Evolutionary conservation across 495 filamentous ascomycete genomes (phyloP).

Genomic region (Thermothielavioides terrestris): DNA sequence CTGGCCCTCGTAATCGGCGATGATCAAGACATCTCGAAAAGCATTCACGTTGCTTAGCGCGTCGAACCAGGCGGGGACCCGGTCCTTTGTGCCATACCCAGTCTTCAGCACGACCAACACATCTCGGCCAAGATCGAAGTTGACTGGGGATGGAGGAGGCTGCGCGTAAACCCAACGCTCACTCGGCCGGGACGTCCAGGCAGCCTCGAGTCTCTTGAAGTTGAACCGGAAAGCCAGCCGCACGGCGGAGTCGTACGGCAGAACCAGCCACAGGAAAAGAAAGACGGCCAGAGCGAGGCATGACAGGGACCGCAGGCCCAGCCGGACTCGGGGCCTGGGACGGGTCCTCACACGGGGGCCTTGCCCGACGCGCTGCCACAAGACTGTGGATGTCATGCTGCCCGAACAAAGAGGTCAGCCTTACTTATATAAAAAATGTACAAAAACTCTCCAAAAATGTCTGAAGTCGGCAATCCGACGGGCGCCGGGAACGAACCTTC

Average conservation of each 20-base stretch:
- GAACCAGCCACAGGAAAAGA: slow-evolving; percentile 10
- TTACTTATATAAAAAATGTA: too few relatives aligned
- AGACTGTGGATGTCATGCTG: neutral
- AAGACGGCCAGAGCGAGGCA: neutral
- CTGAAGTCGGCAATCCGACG: too few relatives aligned
- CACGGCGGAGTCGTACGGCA: slow-evolving; percentile 19
- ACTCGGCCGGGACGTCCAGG: neutral
- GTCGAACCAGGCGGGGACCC: slow-evolving; percentile 31
- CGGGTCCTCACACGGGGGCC: neutral
- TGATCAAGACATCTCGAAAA: slow-evolving; percentile 30
- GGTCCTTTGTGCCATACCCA: slow-evolving; percentile 34
- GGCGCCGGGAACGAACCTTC: too few relatives aligned
- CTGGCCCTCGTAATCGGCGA: slow-evolving; percentile 29
- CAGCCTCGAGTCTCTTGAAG: neutral
- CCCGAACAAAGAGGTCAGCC: neutral
- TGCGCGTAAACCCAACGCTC: slow-evolving; percentile 17
- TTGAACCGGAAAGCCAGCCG: slow-evolving; percentile 20
- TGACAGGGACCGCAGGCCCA: neutral
- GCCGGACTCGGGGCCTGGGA: neutral
- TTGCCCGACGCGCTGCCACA: neutral
- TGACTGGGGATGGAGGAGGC: slow-evolving; percentile 5
- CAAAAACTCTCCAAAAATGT: too few relatives aligned
- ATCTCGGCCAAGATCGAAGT: slow-evolving; percentile 28
- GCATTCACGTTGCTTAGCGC: slow-evolving; percentile 21
- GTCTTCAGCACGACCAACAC: slow-evolving; percentile 39